A percentile compares a stretch with the other conserved stretches of the same genome.
These are phyloP conservation scores for Gynochthodes officinalis DNA, from an alignment of 257 asterid species.

Conservation along the genomic window DNA sequence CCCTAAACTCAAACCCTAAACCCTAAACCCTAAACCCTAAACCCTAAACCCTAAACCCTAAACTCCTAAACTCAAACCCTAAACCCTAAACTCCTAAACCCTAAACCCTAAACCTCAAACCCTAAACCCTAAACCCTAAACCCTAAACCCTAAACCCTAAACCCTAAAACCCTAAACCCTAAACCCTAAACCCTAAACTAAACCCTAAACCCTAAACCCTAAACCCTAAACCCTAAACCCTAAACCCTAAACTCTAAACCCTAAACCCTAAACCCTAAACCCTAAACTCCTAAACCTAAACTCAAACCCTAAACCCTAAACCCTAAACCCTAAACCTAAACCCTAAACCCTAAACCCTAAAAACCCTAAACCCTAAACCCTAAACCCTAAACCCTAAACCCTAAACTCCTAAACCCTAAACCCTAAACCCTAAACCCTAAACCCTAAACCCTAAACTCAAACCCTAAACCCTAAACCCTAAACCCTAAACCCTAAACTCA, in stretches of 20 bases:
- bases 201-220: conserved; percentile 25
- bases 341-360: conserved; percentile 22
- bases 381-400: conserved; percentile 9
- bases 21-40: conserved; percentile 19
- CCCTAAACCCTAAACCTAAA: conserved; percentile 26
- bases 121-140: conserved; percentile 19
- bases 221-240: conserved; percentile 21
- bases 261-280: conserved; percentile 16
- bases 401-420: conserved; percentile 13
- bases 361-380: conserved; percentile 21
- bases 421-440: conserved; percentile 20
- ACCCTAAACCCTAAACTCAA: conserved; percentile 26
- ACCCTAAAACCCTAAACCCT: no score
- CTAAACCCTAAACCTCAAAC: conserved; percentile 22
- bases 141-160: conserved; percentile 21
- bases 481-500: conserved; percentile 25
- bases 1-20: conserved; percentile 18
- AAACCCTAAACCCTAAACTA: no score
- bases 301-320: conserved; percentile 14
- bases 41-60: conserved; percentile 15
- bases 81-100: conserved; percentile 17
- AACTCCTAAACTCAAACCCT: conserved; percentile 15
- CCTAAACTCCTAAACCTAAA: no score
- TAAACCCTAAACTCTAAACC: conserved; percentile 18
- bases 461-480: conserved; percentile 13